Conservation (phyloP, 176 grass and related monocot genomes). For the Oryza punctata region DNA sequence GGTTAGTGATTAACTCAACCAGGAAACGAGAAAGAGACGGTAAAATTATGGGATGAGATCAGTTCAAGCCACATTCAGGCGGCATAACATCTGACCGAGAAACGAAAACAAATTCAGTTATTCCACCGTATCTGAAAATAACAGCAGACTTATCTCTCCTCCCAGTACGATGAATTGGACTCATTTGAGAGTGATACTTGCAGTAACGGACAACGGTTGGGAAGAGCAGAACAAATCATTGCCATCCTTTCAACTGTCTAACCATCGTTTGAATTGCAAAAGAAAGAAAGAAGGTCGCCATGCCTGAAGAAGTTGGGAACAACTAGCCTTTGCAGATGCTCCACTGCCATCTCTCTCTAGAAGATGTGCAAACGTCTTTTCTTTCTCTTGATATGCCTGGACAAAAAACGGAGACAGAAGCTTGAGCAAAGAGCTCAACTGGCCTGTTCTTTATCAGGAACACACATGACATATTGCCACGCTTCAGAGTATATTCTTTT, state of each 20-base stretch:
- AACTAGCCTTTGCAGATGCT: background rate
- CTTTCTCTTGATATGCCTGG: background rate
- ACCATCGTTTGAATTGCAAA: background rate
- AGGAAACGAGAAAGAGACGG: too few species aligned
- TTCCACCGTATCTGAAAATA: background rate
- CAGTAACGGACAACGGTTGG: background rate
- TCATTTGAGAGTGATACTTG: background rate
- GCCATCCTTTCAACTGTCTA: background rate
- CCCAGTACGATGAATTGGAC: background rate
- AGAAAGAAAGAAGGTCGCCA: background rate
- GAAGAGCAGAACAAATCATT: background rate
- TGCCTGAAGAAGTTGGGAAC: background rate
- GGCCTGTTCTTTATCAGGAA: background rate
- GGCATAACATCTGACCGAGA: background rate
- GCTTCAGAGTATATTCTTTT: background rate
- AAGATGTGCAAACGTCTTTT: background rate
- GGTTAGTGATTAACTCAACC: too few species aligned
- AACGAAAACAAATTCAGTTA: background rate
- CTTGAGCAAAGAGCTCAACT: background rate
- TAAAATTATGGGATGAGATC: too few species aligned
- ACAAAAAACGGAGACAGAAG: background rate
- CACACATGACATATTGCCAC: background rate
- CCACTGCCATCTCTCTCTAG: background rate
- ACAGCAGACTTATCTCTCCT: background rate
- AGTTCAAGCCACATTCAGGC: background rate